phyloP scores from a whole-genome alignment of 1,284 basidiomycete genomes.

The Leccinum solheimii region DNA sequence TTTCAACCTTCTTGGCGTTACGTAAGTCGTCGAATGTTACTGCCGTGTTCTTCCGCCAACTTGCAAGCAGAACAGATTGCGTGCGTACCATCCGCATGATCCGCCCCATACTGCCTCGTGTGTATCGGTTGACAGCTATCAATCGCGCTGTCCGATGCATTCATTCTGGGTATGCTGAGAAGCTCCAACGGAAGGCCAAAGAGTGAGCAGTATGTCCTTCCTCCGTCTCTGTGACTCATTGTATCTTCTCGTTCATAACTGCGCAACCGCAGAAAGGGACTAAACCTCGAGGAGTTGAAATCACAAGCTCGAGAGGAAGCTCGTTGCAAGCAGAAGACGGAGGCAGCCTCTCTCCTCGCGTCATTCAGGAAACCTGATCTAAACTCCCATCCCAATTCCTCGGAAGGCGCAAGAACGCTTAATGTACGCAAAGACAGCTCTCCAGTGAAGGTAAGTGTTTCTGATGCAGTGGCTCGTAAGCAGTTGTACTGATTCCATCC shows the following conservation, averaged over 20 bases:
- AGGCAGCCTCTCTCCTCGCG: conserved; percentile 18
- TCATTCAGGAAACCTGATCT: conserved; percentile 6
- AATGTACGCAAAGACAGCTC: conserved; percentile 61
- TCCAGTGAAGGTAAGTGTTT: conserved; percentile 57
- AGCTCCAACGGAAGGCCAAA: conserved; percentile 44
- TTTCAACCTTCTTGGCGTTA: no score
- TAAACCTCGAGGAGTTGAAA: conserved; percentile 43
- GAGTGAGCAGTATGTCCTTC: conserved; percentile 40
- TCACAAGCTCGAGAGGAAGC: conserved; percentile 38
- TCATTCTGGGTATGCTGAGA: conserved; percentile 43
- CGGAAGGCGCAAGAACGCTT: conserved; percentile 7
- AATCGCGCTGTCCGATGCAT: conserved; percentile 12
- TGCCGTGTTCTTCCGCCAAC: not conserved
- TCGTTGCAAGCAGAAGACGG: conserved; percentile 34
- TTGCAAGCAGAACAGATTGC: not conserved
- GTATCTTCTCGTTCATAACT: not conserved
- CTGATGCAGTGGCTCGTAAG: conserved; percentile 4
- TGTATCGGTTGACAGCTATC: conserved; percentile 1
- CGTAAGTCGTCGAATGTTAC: not conserved
- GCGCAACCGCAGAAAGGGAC: conserved; percentile 40
- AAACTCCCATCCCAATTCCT: not conserved
- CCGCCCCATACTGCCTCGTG: not conserved
- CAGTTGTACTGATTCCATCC: not conserved
- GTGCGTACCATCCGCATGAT: conserved; percentile 3
- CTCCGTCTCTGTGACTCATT: not conserved